phyloP scores from a whole-genome alignment of 139 green algal genomes.

The Zygnema cylindricum region DNA sequence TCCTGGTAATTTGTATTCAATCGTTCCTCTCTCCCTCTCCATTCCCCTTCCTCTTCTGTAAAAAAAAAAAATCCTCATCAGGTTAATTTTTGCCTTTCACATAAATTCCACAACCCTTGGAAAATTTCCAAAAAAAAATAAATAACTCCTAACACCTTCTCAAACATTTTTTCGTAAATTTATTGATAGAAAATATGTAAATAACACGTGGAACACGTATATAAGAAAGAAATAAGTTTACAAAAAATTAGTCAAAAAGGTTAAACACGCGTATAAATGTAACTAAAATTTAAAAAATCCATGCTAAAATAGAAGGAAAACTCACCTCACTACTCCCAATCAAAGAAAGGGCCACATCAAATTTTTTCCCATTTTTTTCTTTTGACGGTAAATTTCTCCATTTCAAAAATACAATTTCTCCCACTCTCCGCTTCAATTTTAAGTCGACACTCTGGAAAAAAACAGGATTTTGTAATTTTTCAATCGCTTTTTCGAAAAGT shows the following conservation, averaged over 20 bases:
- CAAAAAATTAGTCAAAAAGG: too few species aligned
- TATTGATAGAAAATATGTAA: not conserved
- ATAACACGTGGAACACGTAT: not conserved
- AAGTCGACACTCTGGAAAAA: not conserved
- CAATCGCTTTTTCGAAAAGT: not conserved
- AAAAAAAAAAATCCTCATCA: not conserved
- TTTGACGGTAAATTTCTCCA: not conserved
- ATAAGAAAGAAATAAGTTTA: not conserved
- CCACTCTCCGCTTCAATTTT: not conserved
- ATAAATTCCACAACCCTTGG: too few species aligned
- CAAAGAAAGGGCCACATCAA: not conserved
- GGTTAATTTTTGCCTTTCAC: too few species aligned
- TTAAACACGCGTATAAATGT: not conserved
- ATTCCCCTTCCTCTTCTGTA: too few species aligned
- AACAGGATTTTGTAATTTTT: not conserved
- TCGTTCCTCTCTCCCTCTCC: too few species aligned
- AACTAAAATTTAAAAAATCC: not conserved
- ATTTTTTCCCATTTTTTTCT: not conserved
- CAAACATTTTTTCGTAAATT: not conserved
- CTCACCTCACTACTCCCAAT: not conserved
- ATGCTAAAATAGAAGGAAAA: not conserved
- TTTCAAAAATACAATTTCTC: not conserved
- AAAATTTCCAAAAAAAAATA: too few species aligned
- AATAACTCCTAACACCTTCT: not conserved
- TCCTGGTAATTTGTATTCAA: too few species aligned